Evolutionary conservation across 441 rosid genomes (phyloP), one percentile per base, ranked within the genome.

Genomic region (Lagerstroemia fauriei): DNA sequence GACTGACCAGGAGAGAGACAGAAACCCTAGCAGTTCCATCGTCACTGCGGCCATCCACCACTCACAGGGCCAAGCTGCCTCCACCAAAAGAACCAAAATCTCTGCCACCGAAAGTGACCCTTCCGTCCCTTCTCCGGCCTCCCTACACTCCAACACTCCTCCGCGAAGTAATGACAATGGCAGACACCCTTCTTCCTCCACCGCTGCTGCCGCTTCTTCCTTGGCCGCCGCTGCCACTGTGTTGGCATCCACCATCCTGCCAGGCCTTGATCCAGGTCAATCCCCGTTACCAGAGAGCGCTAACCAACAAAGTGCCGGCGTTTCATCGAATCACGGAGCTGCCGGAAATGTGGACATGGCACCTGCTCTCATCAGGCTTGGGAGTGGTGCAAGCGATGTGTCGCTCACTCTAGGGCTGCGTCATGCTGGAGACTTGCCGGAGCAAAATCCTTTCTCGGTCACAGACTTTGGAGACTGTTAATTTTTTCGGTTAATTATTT

Each of bases 371-470:
- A 78, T 78, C 25, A 63, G 51, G 72, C 44, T 63, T 59, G 80
- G 73, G 72, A 24, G 56, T 32, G 27, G 51, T 41, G 17, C 80
- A 7, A 73, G 80, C 10, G 80, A 78, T 34, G 73, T 78, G 17
- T 78, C 80, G 48, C 80, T 78, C 48, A 78, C 80, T 34, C 72
- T 78, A 32, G 80, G 80, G 73, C 53, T 78, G 27, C 80, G 34
- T 12, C 80, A 78, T 66, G 51, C 56, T 13, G 72, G 80, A 29
- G 65, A 78, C 72, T 2, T 41, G 32, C 24, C 56, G 14, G 53
- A 34, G 29, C 46, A 38, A 25, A 61, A 46, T 66, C 46, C 80
- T 32, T 59, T 77, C 80, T 77, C 80, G 18, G 29, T 77, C 47
- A 77, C 70, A 17, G 71, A 77, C 48, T 77, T 53, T 66, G 71